These are phyloP conservation scores for Botrytis medusae DNA, from an alignment of 2,329 filamentous ascomycete genomes.

Conservation along the genomic window DNA sequence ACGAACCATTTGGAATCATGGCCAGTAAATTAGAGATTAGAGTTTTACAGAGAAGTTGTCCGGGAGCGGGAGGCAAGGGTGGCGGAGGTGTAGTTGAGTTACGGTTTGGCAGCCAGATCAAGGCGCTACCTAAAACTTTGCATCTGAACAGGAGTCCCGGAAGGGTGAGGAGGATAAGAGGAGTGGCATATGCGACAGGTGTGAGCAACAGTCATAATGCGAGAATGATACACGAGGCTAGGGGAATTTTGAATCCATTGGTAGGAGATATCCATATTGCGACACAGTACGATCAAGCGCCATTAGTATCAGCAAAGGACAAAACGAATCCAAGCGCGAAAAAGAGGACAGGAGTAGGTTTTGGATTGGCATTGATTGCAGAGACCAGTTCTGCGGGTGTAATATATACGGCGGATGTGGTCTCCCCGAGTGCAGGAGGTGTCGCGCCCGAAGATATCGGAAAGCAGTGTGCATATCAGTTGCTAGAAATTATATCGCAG, in stretches of 20 bases:
- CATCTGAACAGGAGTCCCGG: constrained; percentile 82
- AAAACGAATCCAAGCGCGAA: constrained; percentile 57
- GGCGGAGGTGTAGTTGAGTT: constrained; percentile 93
- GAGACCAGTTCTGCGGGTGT: constrained; percentile 82
- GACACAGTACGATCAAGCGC: constrained; percentile 70
- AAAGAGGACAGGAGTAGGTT: constrained; percentile 79
- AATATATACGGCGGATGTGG: constrained; percentile 83
- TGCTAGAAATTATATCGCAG: constrained; percentile 77
- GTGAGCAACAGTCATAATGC: constrained; percentile 92
- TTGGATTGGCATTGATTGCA: constrained; percentile 85
- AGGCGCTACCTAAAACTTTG: constrained; percentile 81
- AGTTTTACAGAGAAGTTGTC: constrained; percentile 76
- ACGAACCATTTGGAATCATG: constrained; percentile 83
- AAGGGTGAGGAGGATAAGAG: constrained; percentile 81
- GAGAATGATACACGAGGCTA: constrained; percentile 87
- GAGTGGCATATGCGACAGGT: constrained; percentile 90
- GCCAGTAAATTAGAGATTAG: constrained; percentile 79
- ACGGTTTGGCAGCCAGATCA: constrained; percentile 88
- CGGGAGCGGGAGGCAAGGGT: constrained; percentile 70
- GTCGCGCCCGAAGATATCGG: constrained; percentile 88
- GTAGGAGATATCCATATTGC: constrained; percentile 90
- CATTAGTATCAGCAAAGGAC: constrained; percentile 54
- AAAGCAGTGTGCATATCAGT: constrained; percentile 80
- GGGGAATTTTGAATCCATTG: constrained; percentile 82
- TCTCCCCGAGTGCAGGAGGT: constrained; percentile 73